Percentiles rank a stretch among this genome's conserved stretches.
These are phyloP conservation scores for Herpetomonas tarakana DNA, from an alignment of 208 protist species.

Conservation along the genomic window DNA sequence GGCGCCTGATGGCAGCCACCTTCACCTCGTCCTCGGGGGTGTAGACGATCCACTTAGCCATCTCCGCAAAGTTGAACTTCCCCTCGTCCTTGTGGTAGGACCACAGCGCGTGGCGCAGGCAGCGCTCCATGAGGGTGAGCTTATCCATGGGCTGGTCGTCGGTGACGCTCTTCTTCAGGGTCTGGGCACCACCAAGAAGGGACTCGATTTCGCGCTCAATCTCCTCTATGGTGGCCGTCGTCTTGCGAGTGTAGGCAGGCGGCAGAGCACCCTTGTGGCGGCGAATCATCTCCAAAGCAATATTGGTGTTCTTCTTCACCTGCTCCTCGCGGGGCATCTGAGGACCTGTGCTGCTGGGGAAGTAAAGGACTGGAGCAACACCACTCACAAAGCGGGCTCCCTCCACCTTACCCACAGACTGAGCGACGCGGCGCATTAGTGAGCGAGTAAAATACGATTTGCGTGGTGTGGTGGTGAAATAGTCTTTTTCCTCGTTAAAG, in stretches of 20 bases:
- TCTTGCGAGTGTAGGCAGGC: constrained; percentile 77
- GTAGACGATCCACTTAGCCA: constrained; percentile 91
- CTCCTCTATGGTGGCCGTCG: constrained; percentile 77
- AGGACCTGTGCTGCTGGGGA: constrained; percentile 39
- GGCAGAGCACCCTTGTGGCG: constrained; percentile 79
- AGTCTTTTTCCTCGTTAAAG: no score
- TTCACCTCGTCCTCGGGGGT: constrained; percentile 84
- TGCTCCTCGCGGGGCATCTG: constrained; percentile 73
- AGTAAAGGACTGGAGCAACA: constrained; percentile 86
- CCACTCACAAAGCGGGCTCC: constrained; percentile 70
- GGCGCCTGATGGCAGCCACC: constrained; percentile 69
- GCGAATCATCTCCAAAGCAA: constrained; percentile 89
- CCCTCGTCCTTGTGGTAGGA: constrained; percentile 91
- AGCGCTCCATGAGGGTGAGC: constrained; percentile 88
- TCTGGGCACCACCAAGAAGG: constrained; percentile 76
- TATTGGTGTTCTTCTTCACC: constrained; percentile 85
- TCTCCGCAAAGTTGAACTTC: constrained; percentile 80
- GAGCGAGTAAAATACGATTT: constrained; percentile 1
- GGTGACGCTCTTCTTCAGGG: constrained; percentile 59
- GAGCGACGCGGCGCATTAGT: constrained; percentile 66
- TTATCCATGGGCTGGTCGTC: constrained; percentile 92
- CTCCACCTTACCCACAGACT: constrained; percentile 26
- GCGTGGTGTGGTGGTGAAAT: not conserved
- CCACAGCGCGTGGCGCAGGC: constrained; percentile 89
- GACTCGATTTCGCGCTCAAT: constrained; percentile 89